Evolutionary conservation across 1,284 basidiomycete genomes (phyloP).

Genomic region (Exobasidium rhododendri): DNA sequence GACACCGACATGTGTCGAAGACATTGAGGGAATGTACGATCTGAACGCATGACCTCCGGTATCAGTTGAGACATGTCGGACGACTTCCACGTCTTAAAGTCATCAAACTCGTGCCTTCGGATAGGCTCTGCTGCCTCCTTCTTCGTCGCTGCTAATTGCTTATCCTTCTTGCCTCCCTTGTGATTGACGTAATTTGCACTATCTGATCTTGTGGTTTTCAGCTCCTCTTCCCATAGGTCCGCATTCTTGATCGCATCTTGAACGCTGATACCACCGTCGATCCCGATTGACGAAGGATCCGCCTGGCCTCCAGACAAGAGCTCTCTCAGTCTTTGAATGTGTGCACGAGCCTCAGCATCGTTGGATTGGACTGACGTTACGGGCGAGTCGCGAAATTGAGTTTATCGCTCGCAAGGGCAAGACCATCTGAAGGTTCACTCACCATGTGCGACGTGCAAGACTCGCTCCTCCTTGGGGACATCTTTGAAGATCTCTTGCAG

Average conservation of each 20-base stretch:
- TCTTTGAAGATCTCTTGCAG: constrained; percentile 46
- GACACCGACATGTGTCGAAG: constrained; percentile 60
- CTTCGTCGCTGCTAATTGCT: constrained; percentile 18
- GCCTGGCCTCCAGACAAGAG: constrained; percentile 57
- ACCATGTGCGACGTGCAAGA: constrained; percentile 45
- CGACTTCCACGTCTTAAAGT: constrained; percentile 55
- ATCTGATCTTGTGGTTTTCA: constrained; percentile 11
- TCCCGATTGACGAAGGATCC: constrained; percentile 56
- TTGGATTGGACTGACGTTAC: constrained; percentile 58
- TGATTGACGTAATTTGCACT: constrained; percentile 20
- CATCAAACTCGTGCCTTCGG: constrained; percentile 29
- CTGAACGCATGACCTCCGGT: constrained; percentile 43
- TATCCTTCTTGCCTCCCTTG: constrained; percentile 18
- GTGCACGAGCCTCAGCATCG: constrained; percentile 58
- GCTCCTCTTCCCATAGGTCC: constrained; percentile 38
- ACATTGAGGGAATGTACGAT: constrained; percentile 50
- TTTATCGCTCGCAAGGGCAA: neutral
- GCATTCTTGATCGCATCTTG: constrained; percentile 59
- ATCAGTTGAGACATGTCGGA: constrained; percentile 50
- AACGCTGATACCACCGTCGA: constrained; percentile 58
- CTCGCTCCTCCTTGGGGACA: constrained; percentile 36
- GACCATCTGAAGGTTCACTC: constrained; percentile 5
- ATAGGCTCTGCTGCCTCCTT: constrained; percentile 24
- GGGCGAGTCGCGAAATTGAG: neutral
- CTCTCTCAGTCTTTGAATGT: constrained; percentile 59